Percentiles rank a stretch among this genome's conserved stretches.
phyloP scores from a whole-genome alignment of 805 yeast species.

The Yarrowia sp. region DNA sequence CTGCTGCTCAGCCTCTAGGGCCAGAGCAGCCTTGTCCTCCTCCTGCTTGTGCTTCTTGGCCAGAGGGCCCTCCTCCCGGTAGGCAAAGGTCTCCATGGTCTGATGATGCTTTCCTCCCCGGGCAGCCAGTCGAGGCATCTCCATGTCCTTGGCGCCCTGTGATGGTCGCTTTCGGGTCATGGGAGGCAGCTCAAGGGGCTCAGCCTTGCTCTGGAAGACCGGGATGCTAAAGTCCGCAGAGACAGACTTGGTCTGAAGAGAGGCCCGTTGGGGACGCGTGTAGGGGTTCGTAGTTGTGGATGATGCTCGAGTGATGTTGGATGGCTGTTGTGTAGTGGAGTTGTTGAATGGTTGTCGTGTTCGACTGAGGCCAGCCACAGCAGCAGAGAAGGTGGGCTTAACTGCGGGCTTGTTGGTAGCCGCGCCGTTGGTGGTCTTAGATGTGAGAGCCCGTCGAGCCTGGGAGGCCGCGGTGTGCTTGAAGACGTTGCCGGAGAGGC shows the following conservation, averaged over 20 bases:
- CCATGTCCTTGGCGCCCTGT: constrained; percentile 20
- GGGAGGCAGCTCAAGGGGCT: not conserved
- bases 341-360: constrained; percentile 2
- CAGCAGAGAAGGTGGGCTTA: constrained; percentile 28
- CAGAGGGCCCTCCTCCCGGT: constrained; percentile 18
- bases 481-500: constrained; percentile 5
- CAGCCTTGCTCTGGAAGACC: constrained; percentile 18
- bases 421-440: constrained; percentile 17
- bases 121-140: constrained; percentile 9
- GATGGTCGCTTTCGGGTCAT: constrained; percentile 20
- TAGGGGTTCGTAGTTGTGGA: constrained; percentile 14
- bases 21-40: constrained; percentile 1
- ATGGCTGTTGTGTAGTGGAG: not conserved
- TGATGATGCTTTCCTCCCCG: constrained; percentile 21
- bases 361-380: constrained; percentile 13
- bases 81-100: constrained; percentile 21
- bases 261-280: constrained; percentile 23
- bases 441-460: constrained; percentile 20
- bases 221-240: constrained; percentile 14
- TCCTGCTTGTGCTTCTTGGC: constrained; percentile 45
- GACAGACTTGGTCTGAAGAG: constrained; percentile 13
- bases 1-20: constrained; percentile 19
- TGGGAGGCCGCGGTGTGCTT: constrained; percentile 16
- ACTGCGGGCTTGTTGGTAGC: constrained; percentile 58
- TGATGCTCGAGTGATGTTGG: constrained; percentile 9